phyloP scores from a whole-genome alignment of 2,329 filamentous ascomycete species.

The Fusarium tuaranense region DNA sequence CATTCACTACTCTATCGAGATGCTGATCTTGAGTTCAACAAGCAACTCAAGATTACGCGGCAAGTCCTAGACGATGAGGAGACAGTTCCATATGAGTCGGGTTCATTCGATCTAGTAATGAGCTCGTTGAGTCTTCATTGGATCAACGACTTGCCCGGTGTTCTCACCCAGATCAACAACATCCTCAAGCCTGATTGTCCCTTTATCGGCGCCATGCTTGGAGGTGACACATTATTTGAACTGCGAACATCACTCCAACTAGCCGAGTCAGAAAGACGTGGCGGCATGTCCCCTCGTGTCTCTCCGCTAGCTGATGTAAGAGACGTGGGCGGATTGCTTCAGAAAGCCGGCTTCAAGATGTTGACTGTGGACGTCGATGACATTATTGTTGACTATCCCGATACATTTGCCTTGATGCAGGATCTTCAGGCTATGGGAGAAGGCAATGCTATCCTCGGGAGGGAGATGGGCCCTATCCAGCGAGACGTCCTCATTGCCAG shows the following conservation, averaged over 20 bases:
- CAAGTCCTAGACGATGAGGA: conserved; percentile 82
- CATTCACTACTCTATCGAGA: conserved; percentile 84
- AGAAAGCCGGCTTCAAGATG: conserved; percentile 92
- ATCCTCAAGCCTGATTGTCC: conserved; percentile 90
- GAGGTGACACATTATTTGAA: conserved; percentile 94
- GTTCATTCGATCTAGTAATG: conserved; percentile 89
- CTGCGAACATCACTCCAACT: conserved; percentile 93
- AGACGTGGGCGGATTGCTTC: conserved; percentile 89
- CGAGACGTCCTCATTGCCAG: conserved; percentile 88
- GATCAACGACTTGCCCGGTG: conserved; percentile 94
- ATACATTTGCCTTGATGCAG: conserved; percentile 89
- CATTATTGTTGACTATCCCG: conserved; percentile 93
- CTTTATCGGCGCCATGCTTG: conserved; percentile 96
- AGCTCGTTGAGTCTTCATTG: conserved; percentile 93
- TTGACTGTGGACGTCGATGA: conserved; percentile 98
- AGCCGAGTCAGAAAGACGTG: conserved; percentile 88
- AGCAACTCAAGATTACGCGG: conserved; percentile 76
- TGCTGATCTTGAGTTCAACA: conserved; percentile 78
- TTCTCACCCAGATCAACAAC: conserved; percentile 86
- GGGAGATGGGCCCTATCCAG: conserved; percentile 81
- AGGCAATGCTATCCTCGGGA: conserved; percentile 86
- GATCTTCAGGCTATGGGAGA: conserved; percentile 98
- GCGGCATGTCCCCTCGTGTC: conserved; percentile 91
- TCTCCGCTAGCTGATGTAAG: conserved; percentile 92
- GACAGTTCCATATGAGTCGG: conserved; percentile 78